Conservation (phyloP, 371 early-diverging fungal genomes). For the Syncephalastrum contaminatum region DNA sequence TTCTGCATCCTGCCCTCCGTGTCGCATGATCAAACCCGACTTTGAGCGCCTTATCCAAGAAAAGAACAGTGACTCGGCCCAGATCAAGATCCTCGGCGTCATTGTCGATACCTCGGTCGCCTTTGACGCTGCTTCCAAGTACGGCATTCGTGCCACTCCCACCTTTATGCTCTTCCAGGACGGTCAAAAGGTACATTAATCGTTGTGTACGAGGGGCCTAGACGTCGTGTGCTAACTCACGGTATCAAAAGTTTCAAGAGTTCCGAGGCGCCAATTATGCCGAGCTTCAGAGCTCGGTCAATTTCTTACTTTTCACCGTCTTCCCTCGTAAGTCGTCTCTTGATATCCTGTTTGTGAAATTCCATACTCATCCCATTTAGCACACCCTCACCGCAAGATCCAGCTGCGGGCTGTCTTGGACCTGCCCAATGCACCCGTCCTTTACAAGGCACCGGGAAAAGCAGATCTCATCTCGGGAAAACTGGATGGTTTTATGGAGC, state of each 20-base stretch:
- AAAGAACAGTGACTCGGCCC: constrained; percentile 27
- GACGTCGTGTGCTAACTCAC: too few relatives aligned
- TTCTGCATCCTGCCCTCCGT: constrained; percentile 71
- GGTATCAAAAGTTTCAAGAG: constrained; percentile 37
- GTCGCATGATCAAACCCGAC: constrained; percentile 69
- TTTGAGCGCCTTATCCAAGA: constrained; percentile 60
- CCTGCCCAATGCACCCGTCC: constrained; percentile 50
- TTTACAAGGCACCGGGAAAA: constrained; percentile 52
- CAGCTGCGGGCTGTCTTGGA: constrained; percentile 33
- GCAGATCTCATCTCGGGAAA: constrained; percentile 62
- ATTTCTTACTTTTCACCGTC: constrained; percentile 62
- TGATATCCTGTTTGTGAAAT: background rate
- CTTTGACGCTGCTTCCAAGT: constrained; percentile 52
- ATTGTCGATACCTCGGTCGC: constrained; percentile 63
- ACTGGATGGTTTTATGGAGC: constrained; percentile 39
- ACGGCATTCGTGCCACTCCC: constrained; percentile 79
- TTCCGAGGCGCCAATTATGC: constrained; percentile 68
- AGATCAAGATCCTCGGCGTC: constrained; percentile 55
- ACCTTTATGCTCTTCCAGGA: constrained; percentile 82
- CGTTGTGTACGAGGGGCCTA: background rate
- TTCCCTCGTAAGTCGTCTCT: constrained; percentile 62
- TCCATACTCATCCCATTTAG: constrained; percentile 18
- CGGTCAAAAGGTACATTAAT: constrained; percentile 43
- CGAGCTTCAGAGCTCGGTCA: constrained; percentile 62
- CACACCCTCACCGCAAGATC: constrained; percentile 65